These are phyloP conservation scores for Coemansia sp. DNA, from an alignment of 192 early-diverging fungal species.

Conservation along the genomic window DNA sequence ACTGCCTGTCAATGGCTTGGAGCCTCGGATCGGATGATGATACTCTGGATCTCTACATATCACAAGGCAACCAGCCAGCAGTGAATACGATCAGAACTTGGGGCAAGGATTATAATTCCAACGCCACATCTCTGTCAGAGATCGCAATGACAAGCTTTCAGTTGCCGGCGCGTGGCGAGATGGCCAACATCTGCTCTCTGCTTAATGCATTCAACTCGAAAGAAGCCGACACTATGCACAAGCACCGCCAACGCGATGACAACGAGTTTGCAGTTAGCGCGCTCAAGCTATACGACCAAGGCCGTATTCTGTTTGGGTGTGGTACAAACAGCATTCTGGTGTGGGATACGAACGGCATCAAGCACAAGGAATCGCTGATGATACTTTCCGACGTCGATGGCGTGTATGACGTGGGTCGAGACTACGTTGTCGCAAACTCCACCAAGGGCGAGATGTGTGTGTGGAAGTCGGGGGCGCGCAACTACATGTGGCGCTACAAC, in stretches of 20 bases:
- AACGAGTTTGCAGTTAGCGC: slow-evolving; percentile 13
- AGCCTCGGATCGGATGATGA: background rate
- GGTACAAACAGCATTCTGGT: slow-evolving; percentile 25
- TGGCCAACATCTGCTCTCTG: slow-evolving; percentile 11
- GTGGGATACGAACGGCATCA: slow-evolving; percentile 22
- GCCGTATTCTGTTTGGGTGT: slow-evolving; percentile 45
- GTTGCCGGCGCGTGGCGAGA: slow-evolving; percentile 20
- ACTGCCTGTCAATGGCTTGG: slow-evolving; percentile 48
- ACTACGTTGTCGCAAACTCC: slow-evolving; percentile 50
- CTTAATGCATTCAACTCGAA: slow-evolving; percentile 22
- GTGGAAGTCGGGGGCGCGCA: slow-evolving; percentile 42
- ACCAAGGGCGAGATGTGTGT: slow-evolving; percentile 35
- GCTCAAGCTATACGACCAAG: slow-evolving; percentile 38
- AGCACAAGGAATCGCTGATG: slow-evolving; percentile 33
- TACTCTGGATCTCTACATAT: slow-evolving; percentile 22
- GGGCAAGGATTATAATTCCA: background rate
- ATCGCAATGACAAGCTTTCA: slow-evolving; percentile 28
- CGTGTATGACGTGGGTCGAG: slow-evolving; percentile 42
- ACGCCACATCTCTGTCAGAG: slow-evolving; percentile 9
- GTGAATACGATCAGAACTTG: slow-evolving; percentile 6
- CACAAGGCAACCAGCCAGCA: slow-evolving; percentile 27
- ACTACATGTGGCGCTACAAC: slow-evolving; percentile 51
- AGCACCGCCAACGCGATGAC: slow-evolving; percentile 16
- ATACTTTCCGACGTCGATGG: slow-evolving; percentile 38
- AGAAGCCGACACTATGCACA: slow-evolving; percentile 13